A percentile compares a stretch with the other conserved stretches of the same genome.
Conservation (phyloP, 345 rosid genomes). For the Anacardium occidentale region DNA sequence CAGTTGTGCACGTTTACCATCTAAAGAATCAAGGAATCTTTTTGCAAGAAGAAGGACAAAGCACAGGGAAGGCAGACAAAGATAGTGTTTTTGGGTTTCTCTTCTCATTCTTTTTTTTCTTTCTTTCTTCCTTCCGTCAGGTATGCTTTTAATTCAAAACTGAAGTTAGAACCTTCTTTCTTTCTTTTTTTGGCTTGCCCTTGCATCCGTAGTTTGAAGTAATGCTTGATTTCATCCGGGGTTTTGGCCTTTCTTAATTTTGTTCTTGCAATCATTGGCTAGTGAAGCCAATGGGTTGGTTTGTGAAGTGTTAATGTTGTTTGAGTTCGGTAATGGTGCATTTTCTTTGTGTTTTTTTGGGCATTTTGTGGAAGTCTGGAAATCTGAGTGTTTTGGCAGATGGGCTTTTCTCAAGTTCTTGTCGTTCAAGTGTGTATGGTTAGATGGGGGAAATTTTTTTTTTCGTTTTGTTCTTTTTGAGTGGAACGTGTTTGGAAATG, state of each 20-base stretch:
- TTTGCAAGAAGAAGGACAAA: slow-evolving; percentile 22
- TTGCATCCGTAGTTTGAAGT: slow-evolving; percentile 32
- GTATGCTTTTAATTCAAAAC: not conserved
- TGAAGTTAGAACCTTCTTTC: slow-evolving; percentile 2
- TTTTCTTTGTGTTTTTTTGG: slow-evolving; percentile 20
- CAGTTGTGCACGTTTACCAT: slow-evolving; percentile 38
- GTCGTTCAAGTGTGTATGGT: not conserved
- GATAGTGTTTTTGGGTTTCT: slow-evolving; percentile 15
- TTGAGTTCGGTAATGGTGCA: slow-evolving; percentile 24
- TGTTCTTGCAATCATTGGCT: not conserved
- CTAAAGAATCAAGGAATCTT: slow-evolving; percentile 69
- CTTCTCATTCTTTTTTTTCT: not conserved
- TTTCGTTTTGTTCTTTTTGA: too few relatives aligned
- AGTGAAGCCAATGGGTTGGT: slow-evolving; percentile 12
- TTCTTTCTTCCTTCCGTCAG: not conserved
- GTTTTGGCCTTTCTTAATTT: slow-evolving; percentile 13
- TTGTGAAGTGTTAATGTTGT: not conserved
- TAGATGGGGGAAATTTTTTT: not conserved
- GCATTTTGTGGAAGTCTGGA: slow-evolving; percentile 17
- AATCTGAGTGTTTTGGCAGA: slow-evolving; percentile 8
- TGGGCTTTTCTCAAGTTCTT: not conserved
- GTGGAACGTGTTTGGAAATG: not conserved
- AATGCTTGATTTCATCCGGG: slow-evolving; percentile 17
- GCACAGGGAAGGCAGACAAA: slow-evolving; percentile 17
- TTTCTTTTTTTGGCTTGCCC: not conserved